Base-by-base conservation (phyloP, 2,329 filamentous ascomycete species). In the Pseudogymnoascus sp. region DNA sequence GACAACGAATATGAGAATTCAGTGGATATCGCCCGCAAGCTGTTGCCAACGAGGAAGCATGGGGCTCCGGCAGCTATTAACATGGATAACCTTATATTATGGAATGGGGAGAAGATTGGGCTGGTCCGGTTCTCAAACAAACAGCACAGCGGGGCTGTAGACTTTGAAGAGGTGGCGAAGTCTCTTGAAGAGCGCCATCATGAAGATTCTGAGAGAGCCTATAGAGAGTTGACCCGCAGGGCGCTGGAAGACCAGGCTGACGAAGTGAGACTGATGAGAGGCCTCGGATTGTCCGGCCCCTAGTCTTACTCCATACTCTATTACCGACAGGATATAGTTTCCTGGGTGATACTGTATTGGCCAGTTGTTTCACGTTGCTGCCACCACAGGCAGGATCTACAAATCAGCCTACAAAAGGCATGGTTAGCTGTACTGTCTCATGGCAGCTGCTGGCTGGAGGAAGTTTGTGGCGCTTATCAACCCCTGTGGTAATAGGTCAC, bases 101-200 rank as follows among this genome's bases (percentile, higher is more conserved):
- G 92, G 92, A 96, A 92, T 0, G 93, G 91, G 16, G 91, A 96
- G 63, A 87, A 87, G 66, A 77, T 96, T 55, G 93, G 91, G 0
- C 79, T 95, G 63, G 74, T 96, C 18, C 80, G 77, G 62, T 90
- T 90, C 71, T 84, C 85, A 0, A 75, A 78, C 40, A 71, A 75
- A 69, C 74, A 80, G 4, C 77, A 80, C 0, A 84, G 82, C 66
- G 74, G 71, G 6, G 71, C 78, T 0, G 77, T 80, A 6, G 81
- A 82, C 59, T 86, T 86, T 69, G 80, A 82, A 62, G 74, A 78
- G 31, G 68, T 58, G 3, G 49, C 61, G 3, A 69, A 70, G 38
- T 72, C 73, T 9, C 77, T 78, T 16, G 78, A 80, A 62, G 79
- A 83, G 68, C 70, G 74, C 59, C 79, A 75, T n/a, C 77, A 76